These are phyloP conservation scores for Neurospora sp. DNA, from an alignment of 495 filamentous ascomycete genomes.

Conservation along the genomic window DNA sequence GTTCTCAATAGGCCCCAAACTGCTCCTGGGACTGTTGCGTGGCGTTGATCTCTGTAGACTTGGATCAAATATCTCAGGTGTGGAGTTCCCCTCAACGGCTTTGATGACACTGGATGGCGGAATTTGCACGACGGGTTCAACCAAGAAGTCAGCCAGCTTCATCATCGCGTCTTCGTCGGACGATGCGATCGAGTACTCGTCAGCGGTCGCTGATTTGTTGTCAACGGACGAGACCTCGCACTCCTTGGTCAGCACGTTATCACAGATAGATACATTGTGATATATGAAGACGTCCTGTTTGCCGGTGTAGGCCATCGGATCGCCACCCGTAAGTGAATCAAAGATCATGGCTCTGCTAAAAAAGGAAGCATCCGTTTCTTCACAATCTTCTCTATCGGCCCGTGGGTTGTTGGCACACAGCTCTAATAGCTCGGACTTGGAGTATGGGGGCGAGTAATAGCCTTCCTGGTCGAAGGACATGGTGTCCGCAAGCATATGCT, in stretches of 20 bases:
- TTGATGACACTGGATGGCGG: conserved; percentile 9
- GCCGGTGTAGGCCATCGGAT: neutral
- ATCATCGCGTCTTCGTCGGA: conserved; percentile 10
- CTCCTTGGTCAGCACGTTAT: neutral
- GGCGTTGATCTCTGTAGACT: conserved; percentile 7
- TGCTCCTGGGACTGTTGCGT: neutral
- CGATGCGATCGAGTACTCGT: conserved; percentile 2
- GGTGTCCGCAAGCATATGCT: neutral
- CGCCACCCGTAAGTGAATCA: neutral
- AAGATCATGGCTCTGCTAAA: neutral
- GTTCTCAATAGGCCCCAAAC: too few relatives aligned
- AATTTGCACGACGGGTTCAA: neutral
- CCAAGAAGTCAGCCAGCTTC: neutral
- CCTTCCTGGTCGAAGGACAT: neutral
- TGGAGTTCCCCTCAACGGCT: neutral
- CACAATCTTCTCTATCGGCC: neutral
- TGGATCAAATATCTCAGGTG: conserved; percentile 4
- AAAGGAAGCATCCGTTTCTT: neutral
- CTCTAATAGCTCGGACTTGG: neutral
- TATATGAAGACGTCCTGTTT: neutral
- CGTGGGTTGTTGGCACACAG: neutral
- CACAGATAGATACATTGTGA: neutral
- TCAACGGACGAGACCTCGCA: neutral
- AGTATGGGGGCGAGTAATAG: neutral
- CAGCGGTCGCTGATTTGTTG: neutral